A percentile compares a stretch with the other conserved stretches of the same genome.
These are phyloP conservation scores for Calonectria montana DNA, from an alignment of 2,329 filamentous ascomycete species.

Conservation along the genomic window DNA sequence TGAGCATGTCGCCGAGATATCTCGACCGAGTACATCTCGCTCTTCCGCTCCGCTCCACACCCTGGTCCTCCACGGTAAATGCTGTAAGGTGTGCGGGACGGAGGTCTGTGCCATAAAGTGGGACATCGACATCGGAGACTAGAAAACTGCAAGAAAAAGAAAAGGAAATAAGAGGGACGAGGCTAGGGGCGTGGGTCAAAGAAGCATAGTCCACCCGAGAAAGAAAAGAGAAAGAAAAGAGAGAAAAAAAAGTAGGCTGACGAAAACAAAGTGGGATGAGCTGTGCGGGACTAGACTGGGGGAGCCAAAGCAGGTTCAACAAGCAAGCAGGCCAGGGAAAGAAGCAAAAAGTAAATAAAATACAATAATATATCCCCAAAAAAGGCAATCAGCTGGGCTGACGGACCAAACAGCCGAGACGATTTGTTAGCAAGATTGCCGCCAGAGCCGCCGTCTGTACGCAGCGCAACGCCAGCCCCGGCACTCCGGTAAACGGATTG, in stretches of 20 bases:
- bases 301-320: neutral
- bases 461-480: constrained; percentile 5
- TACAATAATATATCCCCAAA: constrained; percentile 10
- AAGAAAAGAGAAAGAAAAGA: neutral
- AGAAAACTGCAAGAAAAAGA: constrained; percentile 15
- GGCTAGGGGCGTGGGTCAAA: neutral
- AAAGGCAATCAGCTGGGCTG: constrained; percentile 17
- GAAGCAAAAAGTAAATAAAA: constrained; percentile 20
- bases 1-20: neutral
- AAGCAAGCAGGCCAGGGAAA: neutral
- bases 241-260: neutral
- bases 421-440: constrained; percentile 31
- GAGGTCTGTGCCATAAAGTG: constrained; percentile 18
- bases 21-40: neutral
- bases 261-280: neutral
- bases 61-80: constrained; percentile 3
- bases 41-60: constrained; percentile 3
- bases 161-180: neutral
- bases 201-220: neutral
- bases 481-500: constrained; percentile 26
- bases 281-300: neutral
- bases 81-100: constrained; percentile 7
- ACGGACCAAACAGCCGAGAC: constrained; percentile 1
- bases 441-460: constrained; percentile 37
- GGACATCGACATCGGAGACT: constrained; percentile 16